phyloP scores from a whole-genome alignment of 2,329 filamentous ascomycete species.

The Nothophaeocryptopus gaeumannii region DNA sequence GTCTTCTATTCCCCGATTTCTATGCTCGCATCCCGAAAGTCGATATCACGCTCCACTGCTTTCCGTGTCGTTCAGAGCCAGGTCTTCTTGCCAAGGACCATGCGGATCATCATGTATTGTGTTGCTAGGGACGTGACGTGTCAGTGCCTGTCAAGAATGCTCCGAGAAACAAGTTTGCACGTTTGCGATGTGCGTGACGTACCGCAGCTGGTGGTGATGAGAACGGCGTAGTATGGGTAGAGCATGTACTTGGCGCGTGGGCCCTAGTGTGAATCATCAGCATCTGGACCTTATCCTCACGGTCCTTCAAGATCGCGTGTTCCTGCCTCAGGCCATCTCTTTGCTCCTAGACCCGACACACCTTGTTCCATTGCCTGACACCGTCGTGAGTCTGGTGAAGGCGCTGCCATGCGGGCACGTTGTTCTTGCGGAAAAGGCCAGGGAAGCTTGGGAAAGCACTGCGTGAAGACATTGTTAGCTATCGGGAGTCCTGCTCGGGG shows the following conservation, averaged over 20 bases:
- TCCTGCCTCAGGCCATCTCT: slow-evolving; percentile 3
- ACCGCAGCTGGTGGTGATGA: slow-evolving; percentile 49
- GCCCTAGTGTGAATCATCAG: slow-evolving; percentile 47
- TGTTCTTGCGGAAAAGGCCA: slow-evolving; percentile 68
- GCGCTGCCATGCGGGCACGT: slow-evolving; percentile 71
- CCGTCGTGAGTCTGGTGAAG: slow-evolving; percentile 72
- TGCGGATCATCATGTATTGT: slow-evolving; percentile 72
- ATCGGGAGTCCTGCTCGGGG: neutral
- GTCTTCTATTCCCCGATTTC: too few relatives aligned
- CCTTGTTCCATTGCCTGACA: slow-evolving; percentile 73
- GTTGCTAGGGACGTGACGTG: slow-evolving; percentile 32
- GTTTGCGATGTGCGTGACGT: slow-evolving; percentile 37
- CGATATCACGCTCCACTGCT: neutral
- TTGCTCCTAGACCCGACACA: slow-evolving; percentile 46
- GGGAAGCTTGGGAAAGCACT: slow-evolving; percentile 28
- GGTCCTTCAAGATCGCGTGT: neutral
- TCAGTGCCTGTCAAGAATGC: neutral
- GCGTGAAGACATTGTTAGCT: slow-evolving; percentile 10
- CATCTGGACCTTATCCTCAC: slow-evolving; percentile 2
- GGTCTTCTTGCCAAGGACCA: slow-evolving; percentile 74
- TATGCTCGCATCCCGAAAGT: too few relatives aligned
- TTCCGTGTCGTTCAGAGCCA: slow-evolving; percentile 49
- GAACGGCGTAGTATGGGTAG: slow-evolving; percentile 63
- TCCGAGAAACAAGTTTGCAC: too few relatives aligned
- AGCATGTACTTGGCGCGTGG: slow-evolving; percentile 64